A percentile compares a stretch with the other conserved stretches of the same genome.
Conservation (phyloP, 2,329 filamentous ascomycete genomes). For the Epichloe uncinata region DNA sequence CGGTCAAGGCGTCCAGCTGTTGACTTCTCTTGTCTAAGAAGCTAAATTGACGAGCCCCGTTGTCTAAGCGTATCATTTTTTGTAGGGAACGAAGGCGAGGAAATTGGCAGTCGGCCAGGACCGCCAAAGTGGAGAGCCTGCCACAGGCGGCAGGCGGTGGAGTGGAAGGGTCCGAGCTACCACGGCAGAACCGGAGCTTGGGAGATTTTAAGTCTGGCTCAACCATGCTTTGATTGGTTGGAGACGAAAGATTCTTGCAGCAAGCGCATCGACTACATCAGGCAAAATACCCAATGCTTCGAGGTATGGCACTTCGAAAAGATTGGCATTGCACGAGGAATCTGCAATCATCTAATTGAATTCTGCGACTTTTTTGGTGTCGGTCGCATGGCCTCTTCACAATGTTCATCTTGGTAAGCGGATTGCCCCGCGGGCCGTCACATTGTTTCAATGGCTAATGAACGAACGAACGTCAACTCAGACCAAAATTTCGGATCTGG, state of each 20-base stretch:
- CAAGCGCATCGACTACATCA: background rate
- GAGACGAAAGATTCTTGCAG: background rate
- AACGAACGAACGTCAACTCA: slow-evolving; percentile 21
- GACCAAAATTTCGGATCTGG: slow-evolving; percentile 89
- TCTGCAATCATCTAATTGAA: background rate
- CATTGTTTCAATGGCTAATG: background rate
- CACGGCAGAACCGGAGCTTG: background rate
- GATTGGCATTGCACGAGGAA: background rate
- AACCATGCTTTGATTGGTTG: slow-evolving; percentile 3
- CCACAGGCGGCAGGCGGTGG: background rate
- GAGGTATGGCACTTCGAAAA: background rate
- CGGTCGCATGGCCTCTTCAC: background rate
- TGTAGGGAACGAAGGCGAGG: no score
- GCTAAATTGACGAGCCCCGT: no score
- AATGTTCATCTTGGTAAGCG: slow-evolving; percentile 39
- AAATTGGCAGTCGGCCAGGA: no score
- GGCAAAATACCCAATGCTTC: background rate
- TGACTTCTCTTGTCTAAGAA: background rate
- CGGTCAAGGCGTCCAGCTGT: background rate
- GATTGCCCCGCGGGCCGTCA: background rate
- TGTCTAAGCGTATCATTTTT: no score
- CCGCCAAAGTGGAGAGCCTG: background rate
- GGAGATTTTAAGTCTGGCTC: background rate
- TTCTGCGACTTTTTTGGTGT: background rate
- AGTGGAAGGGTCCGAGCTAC: background rate